A percentile compares a stretch with the other conserved stretches of the same genome.
phyloP scores from a whole-genome alignment of 2,329 filamentous ascomycete species.

The Teratosphaeriaceae sp. region DNA sequence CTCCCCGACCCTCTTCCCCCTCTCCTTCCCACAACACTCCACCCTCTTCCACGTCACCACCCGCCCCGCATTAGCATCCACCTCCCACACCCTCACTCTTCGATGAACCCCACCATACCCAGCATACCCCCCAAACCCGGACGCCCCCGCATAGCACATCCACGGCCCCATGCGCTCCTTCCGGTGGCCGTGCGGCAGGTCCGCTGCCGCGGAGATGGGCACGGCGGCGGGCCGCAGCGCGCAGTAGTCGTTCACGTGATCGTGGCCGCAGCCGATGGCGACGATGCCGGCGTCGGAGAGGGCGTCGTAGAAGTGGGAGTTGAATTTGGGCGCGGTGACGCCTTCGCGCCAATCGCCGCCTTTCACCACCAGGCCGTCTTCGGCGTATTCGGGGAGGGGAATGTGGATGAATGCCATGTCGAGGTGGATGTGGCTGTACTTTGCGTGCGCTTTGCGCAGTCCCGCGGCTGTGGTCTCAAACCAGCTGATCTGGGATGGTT shows the following conservation, averaged over 20 bases:
- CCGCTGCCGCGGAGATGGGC: neutral
- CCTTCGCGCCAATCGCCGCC: conserved; percentile 73
- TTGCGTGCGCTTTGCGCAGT: conserved; percentile 60
- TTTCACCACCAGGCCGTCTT: conserved; percentile 46
- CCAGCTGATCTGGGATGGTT: conserved; percentile 90
- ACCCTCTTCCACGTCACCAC: conserved; percentile 90
- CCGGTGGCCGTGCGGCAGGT: conserved; percentile 3
- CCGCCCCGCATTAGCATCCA: conserved; percentile 83
- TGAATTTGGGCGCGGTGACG: conserved; percentile 81
- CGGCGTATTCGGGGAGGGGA: conserved; percentile 80
- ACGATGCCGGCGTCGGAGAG: conserved; percentile 78
- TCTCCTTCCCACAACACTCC: conserved; percentile 52
- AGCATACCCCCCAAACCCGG: conserved; percentile 90
- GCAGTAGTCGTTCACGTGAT: conserved; percentile 97
- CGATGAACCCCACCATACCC: conserved; percentile 83
- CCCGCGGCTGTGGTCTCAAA: conserved; percentile 72
- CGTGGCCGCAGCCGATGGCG: conserved; percentile 87
- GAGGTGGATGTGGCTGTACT: conserved; percentile 89
- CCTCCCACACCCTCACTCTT: conserved; percentile 79
- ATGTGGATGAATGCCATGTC: conserved; percentile 98
- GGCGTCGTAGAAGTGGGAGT: conserved; percentile 87
- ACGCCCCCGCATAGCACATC: conserved; percentile 97
- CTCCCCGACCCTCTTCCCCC: conserved; percentile 49
- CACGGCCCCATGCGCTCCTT: conserved; percentile 49
- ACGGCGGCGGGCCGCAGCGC: conserved; percentile 46